Evolutionary conservation across 1,139 yeast genomes (phyloP), one percentile per base, ranked within the genome.

Genomic region (Debaryomyces fabryi): DNA sequence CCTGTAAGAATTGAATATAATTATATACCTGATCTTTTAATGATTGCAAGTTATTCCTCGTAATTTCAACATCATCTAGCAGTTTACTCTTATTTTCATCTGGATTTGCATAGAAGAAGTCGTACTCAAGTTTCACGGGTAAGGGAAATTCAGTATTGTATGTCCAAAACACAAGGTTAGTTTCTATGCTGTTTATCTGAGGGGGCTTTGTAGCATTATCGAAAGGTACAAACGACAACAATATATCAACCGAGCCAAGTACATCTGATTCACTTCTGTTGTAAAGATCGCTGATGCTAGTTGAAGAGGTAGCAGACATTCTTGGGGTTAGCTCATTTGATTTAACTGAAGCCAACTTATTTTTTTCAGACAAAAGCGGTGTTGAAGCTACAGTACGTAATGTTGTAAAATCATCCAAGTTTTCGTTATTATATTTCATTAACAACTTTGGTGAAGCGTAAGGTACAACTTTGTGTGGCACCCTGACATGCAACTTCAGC

Each of bases 141-240:
- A 76, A 55, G 1, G 80, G 79, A 50, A 69, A 74, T 38, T 74
- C 79, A 1, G 78, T 62, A 41, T 64, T 61, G 53, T 71, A 74
- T 2, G 80, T 62, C 80, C 80, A 76, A 7, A 71, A 63, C 1
- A 75, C 72, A 10, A 76, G 57, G 51, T 72, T 74, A 24, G 67
- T 55, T 12, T 74, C 79, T 13, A 76, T 60, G 47, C 57, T 57
- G 18, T 62, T 57, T 12, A 73, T 66, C 7, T 54, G 58, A 1
- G 78, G 79, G 0, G 78, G 78, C 39, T 49, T 54, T 13, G 48
- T 45, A 1, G 65, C 52, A 15, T 57, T 52, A 16, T 65, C 69
- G 5, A 50, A 47, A 1, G 68, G 58, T 21, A 46, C 49, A 39
- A 62, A 52, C 5, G 58, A 57, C 20, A 75, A 54, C 13, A 61